Evolutionary conservation across 2,329 filamentous ascomycete genomes (phyloP).

Genomic region (Botrytis galanthina): DNA sequence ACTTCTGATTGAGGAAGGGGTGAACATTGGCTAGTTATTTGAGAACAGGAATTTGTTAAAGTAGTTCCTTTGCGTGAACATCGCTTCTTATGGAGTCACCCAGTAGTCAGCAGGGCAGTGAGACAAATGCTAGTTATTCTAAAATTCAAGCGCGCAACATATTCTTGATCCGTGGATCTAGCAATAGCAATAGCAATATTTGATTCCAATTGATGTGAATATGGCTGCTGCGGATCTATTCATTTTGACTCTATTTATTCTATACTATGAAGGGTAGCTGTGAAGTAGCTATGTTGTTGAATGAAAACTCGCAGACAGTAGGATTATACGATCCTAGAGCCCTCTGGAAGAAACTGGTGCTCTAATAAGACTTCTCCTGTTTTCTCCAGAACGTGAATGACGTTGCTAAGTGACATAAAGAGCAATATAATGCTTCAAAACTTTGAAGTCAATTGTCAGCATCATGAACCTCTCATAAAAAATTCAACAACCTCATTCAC

Average conservation of each 20-base stretch:
- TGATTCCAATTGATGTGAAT: not conserved
- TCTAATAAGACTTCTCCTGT: not conserved
- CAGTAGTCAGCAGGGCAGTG: not conserved
- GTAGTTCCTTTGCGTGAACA: not conserved
- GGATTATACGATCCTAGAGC: not conserved
- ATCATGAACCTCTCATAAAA: not conserved
- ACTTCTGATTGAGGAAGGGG: not conserved
- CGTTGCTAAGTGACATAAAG: not conserved
- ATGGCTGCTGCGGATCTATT: not conserved
- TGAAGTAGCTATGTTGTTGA: not conserved
- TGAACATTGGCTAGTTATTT: not conserved
- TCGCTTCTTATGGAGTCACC: not conserved
- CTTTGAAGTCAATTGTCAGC: not conserved
- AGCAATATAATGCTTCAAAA: not conserved
- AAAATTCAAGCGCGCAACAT: not conserved
- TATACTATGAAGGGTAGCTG: fast-evolving
- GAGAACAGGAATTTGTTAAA: not conserved
- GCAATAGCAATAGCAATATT: not conserved
- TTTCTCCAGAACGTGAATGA: not conserved
- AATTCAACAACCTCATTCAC: not conserved
- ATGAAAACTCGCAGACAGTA: not conserved
- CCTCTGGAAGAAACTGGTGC: not conserved
- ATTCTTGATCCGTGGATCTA: too few relatives aligned
- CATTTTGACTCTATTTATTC: not conserved
- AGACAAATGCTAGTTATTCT: not conserved